phyloP scores from a whole-genome alignment of 345 rosid species.

The Cochlearia excelsa region DNA sequence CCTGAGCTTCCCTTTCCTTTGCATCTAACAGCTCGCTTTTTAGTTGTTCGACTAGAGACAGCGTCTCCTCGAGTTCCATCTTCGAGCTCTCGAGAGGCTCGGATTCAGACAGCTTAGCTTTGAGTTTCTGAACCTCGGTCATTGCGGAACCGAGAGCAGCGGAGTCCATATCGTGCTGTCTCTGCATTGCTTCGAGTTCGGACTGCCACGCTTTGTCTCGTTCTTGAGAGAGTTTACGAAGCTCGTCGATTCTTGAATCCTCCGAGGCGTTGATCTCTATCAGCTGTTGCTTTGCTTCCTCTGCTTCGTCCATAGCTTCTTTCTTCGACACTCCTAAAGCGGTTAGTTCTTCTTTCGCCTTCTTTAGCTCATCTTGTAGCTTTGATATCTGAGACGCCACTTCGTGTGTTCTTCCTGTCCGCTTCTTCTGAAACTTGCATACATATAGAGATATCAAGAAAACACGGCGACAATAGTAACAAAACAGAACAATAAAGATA shows the following conservation, averaged over 20 bases:
- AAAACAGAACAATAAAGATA: neutral
- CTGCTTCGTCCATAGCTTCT: constrained; percentile 66
- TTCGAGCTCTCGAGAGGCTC: constrained; percentile 58
- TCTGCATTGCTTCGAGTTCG: constrained; percentile 87
- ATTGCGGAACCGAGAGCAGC: constrained; percentile 68
- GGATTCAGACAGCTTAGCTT: constrained; percentile 63
- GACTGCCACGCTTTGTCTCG: constrained; percentile 90
- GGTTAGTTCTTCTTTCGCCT: constrained; percentile 61
- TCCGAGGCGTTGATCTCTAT: constrained; percentile 69
- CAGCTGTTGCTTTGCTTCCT: constrained; percentile 66
- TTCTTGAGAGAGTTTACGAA: constrained; percentile 71
- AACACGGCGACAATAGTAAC: neutral
- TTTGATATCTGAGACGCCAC: constrained; percentile 60
- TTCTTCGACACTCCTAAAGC: constrained; percentile 64
- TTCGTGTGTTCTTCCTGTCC: constrained; percentile 48
- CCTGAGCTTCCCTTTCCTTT: constrained; percentile 71
- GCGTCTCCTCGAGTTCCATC: constrained; percentile 63
- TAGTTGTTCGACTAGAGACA: constrained; percentile 59
- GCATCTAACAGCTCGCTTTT: constrained; percentile 54
- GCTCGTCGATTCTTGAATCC: constrained; percentile 68
- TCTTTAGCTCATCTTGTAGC: constrained; percentile 77
- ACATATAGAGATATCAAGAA: neutral
- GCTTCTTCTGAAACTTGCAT: constrained; percentile 52
- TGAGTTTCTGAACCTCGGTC: constrained; percentile 86
- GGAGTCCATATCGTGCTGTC: constrained; percentile 72